Evolutionary conservation across 192 early-diverging fungal genomes (phyloP).

Genomic region (Piromyces finnis): DNA sequence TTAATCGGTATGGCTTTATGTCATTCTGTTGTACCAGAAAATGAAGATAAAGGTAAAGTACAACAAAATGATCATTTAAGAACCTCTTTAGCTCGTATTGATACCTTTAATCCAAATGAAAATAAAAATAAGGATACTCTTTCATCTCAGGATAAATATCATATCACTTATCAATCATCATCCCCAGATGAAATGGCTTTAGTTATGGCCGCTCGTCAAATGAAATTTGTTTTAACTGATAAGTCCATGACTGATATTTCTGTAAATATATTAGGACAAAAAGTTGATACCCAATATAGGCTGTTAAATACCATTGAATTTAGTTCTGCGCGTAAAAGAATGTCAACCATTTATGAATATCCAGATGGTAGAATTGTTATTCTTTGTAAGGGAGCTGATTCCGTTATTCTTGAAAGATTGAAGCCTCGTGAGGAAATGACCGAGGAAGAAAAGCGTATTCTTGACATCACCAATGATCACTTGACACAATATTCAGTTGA

Average conservation of each 20-base stretch:
- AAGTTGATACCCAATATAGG: slow-evolving; percentile 19
- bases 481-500: slow-evolving; percentile 11
- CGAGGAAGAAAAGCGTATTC: background rate
- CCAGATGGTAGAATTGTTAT: slow-evolving; percentile 57
- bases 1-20: slow-evolving; percentile 59
- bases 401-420: slow-evolving; percentile 56
- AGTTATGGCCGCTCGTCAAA: slow-evolving; percentile 53
- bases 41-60: slow-evolving; percentile 7
- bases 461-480: background rate
- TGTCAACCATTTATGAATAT: slow-evolving; percentile 59
- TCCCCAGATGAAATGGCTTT: slow-evolving; percentile 76
- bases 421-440: slow-evolving; percentile 10
- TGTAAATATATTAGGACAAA: slow-evolving; percentile 1
- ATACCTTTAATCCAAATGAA: background rate
- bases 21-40: slow-evolving; percentile 63
- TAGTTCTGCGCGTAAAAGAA: slow-evolving; percentile 69
- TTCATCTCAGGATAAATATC: slow-evolving; percentile 14
- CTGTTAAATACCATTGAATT: slow-evolving; percentile 71
- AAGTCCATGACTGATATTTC: slow-evolving; percentile 13
- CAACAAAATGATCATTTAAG: background rate
- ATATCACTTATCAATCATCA: slow-evolving; percentile 56
- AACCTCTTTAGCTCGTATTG: background rate
- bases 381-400: slow-evolving; percentile 84
- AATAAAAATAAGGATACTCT: slow-evolving; percentile 1
- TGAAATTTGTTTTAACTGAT: slow-evolving; percentile 50